These are phyloP conservation scores for Rhodotorula sp. DNA, from an alignment of 1,284 basidiomycete species.

Conservation along the genomic window DNA sequence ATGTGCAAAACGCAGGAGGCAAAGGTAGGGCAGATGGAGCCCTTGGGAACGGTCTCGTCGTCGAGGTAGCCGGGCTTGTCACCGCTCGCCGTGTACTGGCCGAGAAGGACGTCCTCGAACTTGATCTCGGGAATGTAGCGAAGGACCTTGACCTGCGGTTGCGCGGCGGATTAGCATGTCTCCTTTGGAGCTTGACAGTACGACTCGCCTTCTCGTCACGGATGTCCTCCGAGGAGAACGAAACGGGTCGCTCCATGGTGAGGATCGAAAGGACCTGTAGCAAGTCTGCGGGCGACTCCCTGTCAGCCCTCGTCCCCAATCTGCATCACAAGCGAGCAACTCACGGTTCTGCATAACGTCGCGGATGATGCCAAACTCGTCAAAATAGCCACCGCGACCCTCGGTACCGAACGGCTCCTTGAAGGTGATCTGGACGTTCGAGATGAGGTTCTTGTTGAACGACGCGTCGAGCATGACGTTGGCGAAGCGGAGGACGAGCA, in stretches of 20 bases:
- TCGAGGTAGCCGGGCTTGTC: slow-evolving; percentile 97
- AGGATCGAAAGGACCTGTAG: slow-evolving; percentile 87
- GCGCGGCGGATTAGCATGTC: too few species aligned
- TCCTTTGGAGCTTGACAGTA: neutral
- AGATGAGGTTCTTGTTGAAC: slow-evolving; percentile 92
- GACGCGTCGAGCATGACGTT: slow-evolving; percentile 80
- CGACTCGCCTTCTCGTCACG: slow-evolving; percentile 84
- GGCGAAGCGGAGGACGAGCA: slow-evolving; percentile 88
- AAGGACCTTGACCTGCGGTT: slow-evolving; percentile 82
- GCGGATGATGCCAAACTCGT: slow-evolving; percentile 96
- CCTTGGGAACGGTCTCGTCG: slow-evolving; percentile 86
- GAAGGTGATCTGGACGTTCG: slow-evolving; percentile 96
- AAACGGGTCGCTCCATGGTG: slow-evolving; percentile 96
- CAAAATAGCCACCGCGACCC: slow-evolving; percentile 95
- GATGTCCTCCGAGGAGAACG: slow-evolving; percentile 91
- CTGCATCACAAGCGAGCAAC: slow-evolving; percentile 47
- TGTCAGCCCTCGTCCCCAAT: neutral
- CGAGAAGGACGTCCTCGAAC: slow-evolving; percentile 74
- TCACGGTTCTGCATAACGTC: slow-evolving; percentile 94
- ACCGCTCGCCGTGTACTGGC: slow-evolving; percentile 77
- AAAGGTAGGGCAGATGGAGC: slow-evolving; percentile 87
- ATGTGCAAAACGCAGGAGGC: slow-evolving; percentile 84
- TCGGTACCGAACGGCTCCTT: slow-evolving; percentile 98
- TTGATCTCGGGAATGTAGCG: slow-evolving; percentile 81
- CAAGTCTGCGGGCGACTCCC: slow-evolving; percentile 60